Evolutionary conservation across 345 rosid species (phyloP), one percentile per base, ranked within the genome.

Genomic region (Atalantia buxifolia): DNA sequence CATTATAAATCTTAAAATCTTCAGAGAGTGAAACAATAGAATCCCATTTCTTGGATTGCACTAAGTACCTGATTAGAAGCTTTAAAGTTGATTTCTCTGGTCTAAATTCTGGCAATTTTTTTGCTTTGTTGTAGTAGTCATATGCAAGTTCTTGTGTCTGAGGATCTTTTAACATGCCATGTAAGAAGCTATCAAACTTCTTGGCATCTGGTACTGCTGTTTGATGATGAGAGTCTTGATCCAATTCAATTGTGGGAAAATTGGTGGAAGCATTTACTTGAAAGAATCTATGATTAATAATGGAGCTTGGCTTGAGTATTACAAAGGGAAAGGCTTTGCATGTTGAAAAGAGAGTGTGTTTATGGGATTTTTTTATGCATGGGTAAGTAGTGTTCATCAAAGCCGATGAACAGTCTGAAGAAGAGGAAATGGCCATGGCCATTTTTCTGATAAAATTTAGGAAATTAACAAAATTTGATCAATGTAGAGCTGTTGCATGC

Each of bases 71-170:
- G 81, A 88, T 79, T 0, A 93, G 81, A 81, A 85, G 89, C 79
- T 83, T 86, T 42, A 92, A 22, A 50, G 88, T 85, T 12, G 82
- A 21, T 31, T 78, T 84, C 16, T 81, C 84, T 56, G 91, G 96
- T 81, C 72, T 85, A 72, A 93, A 84, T 31, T 86, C 88, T 3
- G 87, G 78, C 70, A 62, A 83, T 66, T 85, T 85, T 79, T 88
- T 90, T 19, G 90, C 94, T 85, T 91, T 86, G 85, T 83, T 81
- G 79, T 89, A 90, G 77, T 83, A 90, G 57, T 87, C 91, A 28
- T 77, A 86, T 7, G 90, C 93, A 4, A 88, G 40, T 18, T 81
- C 77, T 18, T 83, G 87, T 4, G 78, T 84, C 55, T 75, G 83
- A 14, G 88, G 88, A 80, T 90, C 88, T 70, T 33, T 81, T 27